phyloP scores from a whole-genome alignment of 129 eudicot species.

The Mikania micrantha region DNA sequence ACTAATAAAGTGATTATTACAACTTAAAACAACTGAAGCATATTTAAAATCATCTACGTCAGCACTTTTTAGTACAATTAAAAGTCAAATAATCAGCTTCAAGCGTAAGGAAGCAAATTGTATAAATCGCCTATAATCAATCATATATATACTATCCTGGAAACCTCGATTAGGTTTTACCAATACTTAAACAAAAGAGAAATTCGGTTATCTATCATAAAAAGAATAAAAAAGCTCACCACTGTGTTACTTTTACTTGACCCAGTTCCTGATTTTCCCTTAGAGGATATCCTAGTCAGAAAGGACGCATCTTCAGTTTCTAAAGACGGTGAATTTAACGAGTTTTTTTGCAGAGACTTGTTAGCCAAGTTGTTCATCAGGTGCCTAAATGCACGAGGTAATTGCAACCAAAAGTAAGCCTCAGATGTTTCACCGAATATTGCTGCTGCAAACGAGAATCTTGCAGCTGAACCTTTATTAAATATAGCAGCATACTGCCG shows the following conservation, averaged over 20 bases:
- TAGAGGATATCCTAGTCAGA: slow-evolving; percentile 66
- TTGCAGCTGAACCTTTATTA: slow-evolving; percentile 52
- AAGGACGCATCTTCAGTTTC: slow-evolving; percentile 73
- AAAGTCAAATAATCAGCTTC: neutral
- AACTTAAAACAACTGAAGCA: neutral
- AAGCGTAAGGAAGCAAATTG: neutral
- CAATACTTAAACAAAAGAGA: neutral
- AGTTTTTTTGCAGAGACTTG: slow-evolving; percentile 43
- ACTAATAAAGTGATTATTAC: neutral
- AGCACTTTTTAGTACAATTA: neutral
- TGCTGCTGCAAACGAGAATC: slow-evolving; percentile 92
- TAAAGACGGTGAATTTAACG: slow-evolving; percentile 29
- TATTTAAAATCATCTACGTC: neutral
- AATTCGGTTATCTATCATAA: neutral
- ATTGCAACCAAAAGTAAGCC: slow-evolving; percentile 91
- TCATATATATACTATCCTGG: neutral
- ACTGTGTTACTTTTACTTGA: slow-evolving; percentile 41
- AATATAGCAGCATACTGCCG: slow-evolving; percentile 54
- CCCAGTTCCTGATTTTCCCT: slow-evolving; percentile 50
- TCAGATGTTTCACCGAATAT: slow-evolving; percentile 87
- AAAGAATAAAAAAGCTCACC: slow-evolving; percentile 40
- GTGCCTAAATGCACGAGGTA: slow-evolving; percentile 81
- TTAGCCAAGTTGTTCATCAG: slow-evolving; percentile 60
- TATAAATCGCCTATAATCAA: neutral
- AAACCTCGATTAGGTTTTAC: neutral